These are phyloP conservation scores for Eremothecium coryli DNA, from an alignment of 1,139 yeast genomes.

Conservation along the genomic window DNA sequence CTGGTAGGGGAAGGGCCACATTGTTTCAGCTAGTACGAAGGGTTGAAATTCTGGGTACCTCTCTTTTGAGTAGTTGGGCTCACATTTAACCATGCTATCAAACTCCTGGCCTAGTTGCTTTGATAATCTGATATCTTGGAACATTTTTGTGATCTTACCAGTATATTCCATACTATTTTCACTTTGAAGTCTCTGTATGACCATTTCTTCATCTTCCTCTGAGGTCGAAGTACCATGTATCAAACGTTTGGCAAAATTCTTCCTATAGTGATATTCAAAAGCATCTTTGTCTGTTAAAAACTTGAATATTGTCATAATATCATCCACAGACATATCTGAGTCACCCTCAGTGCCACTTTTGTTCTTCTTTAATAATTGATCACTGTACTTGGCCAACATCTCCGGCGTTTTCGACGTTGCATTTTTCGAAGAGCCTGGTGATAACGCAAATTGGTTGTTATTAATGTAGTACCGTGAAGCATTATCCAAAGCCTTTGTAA, in stretches of 20 bases:
- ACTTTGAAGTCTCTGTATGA: constrained; percentile 79
- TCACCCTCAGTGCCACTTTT: constrained; percentile 53
- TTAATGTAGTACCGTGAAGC: constrained; percentile 86
- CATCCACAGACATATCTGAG: constrained; percentile 65
- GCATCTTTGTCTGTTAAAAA: constrained; percentile 92
- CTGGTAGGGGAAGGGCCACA: constrained; percentile 68
- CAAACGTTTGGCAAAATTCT: constrained; percentile 79
- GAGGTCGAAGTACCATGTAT: constrained; percentile 79
- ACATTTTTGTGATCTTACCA: constrained; percentile 90
- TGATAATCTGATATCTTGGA: constrained; percentile 85
- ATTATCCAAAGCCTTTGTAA: constrained; percentile 79
- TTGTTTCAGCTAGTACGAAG: constrained; percentile 71
- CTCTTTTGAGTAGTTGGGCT: constrained; percentile 29
- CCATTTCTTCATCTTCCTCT: constrained; percentile 74
- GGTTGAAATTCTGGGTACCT: constrained; percentile 61
- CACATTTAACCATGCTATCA: constrained; percentile 40
- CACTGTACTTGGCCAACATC: constrained; percentile 80
- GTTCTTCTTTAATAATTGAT: constrained; percentile 66
- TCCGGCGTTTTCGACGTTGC: constrained; percentile 74
- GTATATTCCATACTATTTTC: constrained; percentile 92
- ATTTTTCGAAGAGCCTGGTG: constrained; percentile 41
- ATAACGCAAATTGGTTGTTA: constrained; percentile 69
- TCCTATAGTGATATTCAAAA: constrained; percentile 86
- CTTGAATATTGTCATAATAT: constrained; percentile 78
- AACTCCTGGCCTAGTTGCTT: constrained; percentile 65